Conservation (phyloP, 2,329 filamentous ascomycete species). For the Neofusicoccum kwambonambiense region DNA sequence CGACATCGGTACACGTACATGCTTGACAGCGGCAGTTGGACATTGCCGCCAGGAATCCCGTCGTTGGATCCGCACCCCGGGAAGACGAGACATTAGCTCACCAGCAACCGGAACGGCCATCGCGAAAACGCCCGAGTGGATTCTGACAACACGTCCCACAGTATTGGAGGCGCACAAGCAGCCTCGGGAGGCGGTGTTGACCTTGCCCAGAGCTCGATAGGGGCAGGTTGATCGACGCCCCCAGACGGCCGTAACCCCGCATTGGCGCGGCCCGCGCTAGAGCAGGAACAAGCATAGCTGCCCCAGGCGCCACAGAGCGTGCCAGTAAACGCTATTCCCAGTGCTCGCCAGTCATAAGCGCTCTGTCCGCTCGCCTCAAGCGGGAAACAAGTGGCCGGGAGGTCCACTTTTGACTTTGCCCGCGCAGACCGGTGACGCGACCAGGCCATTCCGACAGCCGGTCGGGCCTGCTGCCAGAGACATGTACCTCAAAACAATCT, state of each 20-base stretch:
- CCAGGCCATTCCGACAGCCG: background rate
- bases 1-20: background rate
- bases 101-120: background rate
- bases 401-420: background rate
- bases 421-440: background rate
- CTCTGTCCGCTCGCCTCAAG: background rate
- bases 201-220: background rate
- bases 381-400: background rate
- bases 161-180: background rate
- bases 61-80: background rate
- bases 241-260: background rate
- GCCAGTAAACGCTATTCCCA: background rate
- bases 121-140: background rate
- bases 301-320: background rate
- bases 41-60: background rate
- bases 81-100: background rate
- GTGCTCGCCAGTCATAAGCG: background rate
- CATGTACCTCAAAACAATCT: no score
- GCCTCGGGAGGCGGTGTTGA: background rate
- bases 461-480: no score
- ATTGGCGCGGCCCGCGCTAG: background rate
- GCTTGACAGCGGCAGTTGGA: background rate
- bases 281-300: background rate
- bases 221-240: constrained; percentile 11
- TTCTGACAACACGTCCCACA: background rate